Percentiles rank a stretch among this genome's conserved stretches.
These are phyloP conservation scores for Trichoderma sp. DNA, from an alignment of 2,329 filamentous ascomycete species.

Conservation along the genomic window DNA sequence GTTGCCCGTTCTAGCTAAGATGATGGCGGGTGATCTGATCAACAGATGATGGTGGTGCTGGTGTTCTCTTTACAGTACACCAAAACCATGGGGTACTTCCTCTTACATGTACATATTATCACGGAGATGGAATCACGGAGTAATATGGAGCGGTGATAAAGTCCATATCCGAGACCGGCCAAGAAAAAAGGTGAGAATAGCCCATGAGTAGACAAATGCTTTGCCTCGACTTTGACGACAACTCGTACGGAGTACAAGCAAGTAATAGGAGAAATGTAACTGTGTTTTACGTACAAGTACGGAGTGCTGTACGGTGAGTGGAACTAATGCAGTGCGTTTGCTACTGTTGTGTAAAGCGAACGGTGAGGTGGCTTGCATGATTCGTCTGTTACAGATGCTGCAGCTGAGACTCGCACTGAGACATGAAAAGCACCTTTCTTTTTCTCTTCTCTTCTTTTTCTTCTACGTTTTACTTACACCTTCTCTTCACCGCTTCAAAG, in stretches of 20 bases:
- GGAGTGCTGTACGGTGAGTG: neutral
- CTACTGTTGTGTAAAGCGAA: neutral
- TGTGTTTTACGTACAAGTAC: neutral
- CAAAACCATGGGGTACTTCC: neutral
- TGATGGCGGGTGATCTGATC: constrained; percentile 18
- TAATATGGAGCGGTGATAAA: neutral
- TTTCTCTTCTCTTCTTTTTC: neutral
- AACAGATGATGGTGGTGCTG: neutral
- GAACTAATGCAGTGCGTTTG: neutral
- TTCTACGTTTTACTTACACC: neutral
- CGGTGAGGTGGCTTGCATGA: constrained; percentile 16
- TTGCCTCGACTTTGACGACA: neutral
- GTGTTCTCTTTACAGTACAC: neutral
- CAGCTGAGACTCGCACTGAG: constrained; percentile 5
- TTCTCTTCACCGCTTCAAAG: constrained; percentile 10
- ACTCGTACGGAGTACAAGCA: neutral
- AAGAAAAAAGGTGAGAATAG: neutral
- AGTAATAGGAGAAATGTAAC: neutral
- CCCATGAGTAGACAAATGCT: neutral
- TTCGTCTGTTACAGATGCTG: constrained; percentile 12
- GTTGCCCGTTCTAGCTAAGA: neutral
- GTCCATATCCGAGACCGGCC: neutral
- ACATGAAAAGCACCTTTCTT: neutral
- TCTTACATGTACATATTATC: neutral
- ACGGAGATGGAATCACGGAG: neutral